Evolutionary conservation across 1,284 basidiomycete species (phyloP).

Genomic region (Malassezia dermatis): DNA sequence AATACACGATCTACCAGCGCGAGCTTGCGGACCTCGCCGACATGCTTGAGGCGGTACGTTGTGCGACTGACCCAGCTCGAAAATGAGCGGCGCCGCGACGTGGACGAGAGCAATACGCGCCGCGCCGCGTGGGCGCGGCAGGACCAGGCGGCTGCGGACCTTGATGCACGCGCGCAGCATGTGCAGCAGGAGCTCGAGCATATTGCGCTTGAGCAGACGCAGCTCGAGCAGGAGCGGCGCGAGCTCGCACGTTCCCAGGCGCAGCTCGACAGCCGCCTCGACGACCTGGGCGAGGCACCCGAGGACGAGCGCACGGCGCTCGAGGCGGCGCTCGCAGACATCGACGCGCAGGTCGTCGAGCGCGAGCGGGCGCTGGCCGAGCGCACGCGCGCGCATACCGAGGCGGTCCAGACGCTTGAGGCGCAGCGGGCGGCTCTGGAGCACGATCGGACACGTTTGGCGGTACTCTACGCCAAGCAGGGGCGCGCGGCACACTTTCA

Average conservation of each 20-base stretch:
- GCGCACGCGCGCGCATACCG: slow-evolving; percentile 61
- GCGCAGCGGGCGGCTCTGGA: slow-evolving; percentile 23
- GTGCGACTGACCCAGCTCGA: slow-evolving; percentile 49
- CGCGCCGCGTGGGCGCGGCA: slow-evolving; percentile 70
- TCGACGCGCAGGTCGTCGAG: slow-evolving; percentile 58
- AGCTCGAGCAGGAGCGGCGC: slow-evolving; percentile 61
- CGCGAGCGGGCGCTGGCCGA: slow-evolving; percentile 59
- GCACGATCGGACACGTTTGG: slow-evolving; percentile 30
- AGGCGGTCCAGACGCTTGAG: slow-evolving; percentile 51
- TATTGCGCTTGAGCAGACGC: slow-evolving; percentile 59
- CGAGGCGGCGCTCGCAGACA: slow-evolving; percentile 57
- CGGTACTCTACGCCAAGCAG: slow-evolving; percentile 37
- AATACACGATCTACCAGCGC: slow-evolving; percentile 84
- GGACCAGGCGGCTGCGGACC: slow-evolving; percentile 60
- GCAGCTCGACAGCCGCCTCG: slow-evolving; percentile 64
- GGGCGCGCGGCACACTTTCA: slow-evolving; percentile 38
- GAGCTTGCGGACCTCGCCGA: slow-evolving; percentile 80
- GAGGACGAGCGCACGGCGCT: slow-evolving; percentile 49
- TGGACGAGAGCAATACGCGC: slow-evolving; percentile 68
- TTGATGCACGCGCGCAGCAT: slow-evolving; percentile 63
- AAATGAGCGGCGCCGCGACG: slow-evolving; percentile 60
- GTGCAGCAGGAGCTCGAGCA: slow-evolving; percentile 64
- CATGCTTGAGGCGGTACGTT: slow-evolving; percentile 58
- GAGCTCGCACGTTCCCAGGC: slow-evolving; percentile 55
- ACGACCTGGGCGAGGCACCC: slow-evolving; percentile 58